Evolutionary conservation across 371 early-diverging fungal species (phyloP).

Genomic region (Cokeromyces recurvatus): DNA sequence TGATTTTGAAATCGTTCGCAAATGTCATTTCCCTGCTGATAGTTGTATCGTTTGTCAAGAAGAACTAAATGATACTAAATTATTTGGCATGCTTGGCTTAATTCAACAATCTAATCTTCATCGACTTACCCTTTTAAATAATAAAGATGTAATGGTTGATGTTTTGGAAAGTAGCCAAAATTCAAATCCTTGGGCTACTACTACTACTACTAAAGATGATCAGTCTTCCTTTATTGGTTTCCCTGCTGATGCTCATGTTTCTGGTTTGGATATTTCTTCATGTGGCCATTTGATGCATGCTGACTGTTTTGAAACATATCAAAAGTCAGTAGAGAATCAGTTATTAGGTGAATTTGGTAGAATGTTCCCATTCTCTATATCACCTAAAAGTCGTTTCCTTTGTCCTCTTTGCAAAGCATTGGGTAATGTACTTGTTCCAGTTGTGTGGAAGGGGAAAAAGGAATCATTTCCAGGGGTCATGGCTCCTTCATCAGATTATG

Average conservation of each 20-base stretch:
- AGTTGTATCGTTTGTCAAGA: conserved; percentile 96
- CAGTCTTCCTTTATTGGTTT: conserved; percentile 33
- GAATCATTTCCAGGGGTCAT: conserved; percentile 57
- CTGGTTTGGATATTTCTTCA: conserved; percentile 70
- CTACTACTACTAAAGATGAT: neutral
- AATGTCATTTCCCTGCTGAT: conserved; percentile 74
- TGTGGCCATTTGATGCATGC: conserved; percentile 97
- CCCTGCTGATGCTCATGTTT: conserved; percentile 46
- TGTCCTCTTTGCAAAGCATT: conserved; percentile 95
- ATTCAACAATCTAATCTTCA: conserved; percentile 74
- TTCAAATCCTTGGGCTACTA: conserved; percentile 8
- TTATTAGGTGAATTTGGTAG: conserved; percentile 22
- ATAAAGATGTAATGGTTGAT: conserved; percentile 53
- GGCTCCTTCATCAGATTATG: conserved; percentile 20
- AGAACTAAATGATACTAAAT: conserved; percentile 58
- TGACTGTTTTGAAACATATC: conserved; percentile 84
- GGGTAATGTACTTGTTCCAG: conserved; percentile 79
- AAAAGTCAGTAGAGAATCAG: conserved; percentile 58
- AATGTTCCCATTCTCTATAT: conserved; percentile 12
- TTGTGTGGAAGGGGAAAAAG: conserved; percentile 62
- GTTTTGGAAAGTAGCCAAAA: conserved; percentile 39
- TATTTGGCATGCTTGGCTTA: conserved; percentile 84
- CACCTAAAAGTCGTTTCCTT: conserved; percentile 65
- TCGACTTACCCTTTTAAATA: conserved; percentile 57
- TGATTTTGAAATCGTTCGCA: conserved; percentile 37